phyloP scores from a whole-genome alignment of 345 rosid species.

The Arabis hirsuta region DNA sequence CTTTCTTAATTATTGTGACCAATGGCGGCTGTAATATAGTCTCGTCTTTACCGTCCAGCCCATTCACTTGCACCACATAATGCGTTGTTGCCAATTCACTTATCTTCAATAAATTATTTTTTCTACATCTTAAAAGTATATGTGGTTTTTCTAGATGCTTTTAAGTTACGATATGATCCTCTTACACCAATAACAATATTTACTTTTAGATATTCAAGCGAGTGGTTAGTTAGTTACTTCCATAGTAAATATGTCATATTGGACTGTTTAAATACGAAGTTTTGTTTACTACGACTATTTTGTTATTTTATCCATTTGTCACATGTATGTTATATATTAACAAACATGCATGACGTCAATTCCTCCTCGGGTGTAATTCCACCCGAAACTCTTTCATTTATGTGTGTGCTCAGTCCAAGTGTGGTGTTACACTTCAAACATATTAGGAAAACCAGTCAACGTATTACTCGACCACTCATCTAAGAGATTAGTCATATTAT shows the following conservation, averaged over 20 bases:
- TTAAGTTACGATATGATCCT: neutral
- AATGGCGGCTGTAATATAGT: slow-evolving; percentile 27
- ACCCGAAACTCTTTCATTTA: too few relatives aligned
- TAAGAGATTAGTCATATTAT: too few relatives aligned
- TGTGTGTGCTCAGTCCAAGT: too few relatives aligned
- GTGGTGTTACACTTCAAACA: too few relatives aligned
- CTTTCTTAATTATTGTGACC: slow-evolving; percentile 30
- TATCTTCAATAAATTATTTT: slow-evolving; percentile 22
- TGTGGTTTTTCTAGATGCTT: slow-evolving; percentile 7
- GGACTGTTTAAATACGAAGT: neutral
- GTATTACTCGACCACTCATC: too few relatives aligned
- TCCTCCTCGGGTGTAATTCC: too few relatives aligned
- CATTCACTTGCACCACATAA: slow-evolving; percentile 33
- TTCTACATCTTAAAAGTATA: neutral
- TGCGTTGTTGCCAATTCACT: slow-evolving; percentile 32
- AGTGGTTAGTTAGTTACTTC: neutral
- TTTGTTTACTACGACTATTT: neutral
- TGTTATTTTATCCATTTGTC: neutral
- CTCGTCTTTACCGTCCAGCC: slow-evolving; percentile 36
- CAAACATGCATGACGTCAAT: neutral
- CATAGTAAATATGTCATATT: neutral
- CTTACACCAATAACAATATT: neutral
- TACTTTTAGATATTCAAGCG: neutral
- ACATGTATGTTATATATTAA: neutral
- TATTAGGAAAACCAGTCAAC: too few relatives aligned